Conservation (phyloP, 140 eudicot genomes). For the Stevia rebaudiana region DNA sequence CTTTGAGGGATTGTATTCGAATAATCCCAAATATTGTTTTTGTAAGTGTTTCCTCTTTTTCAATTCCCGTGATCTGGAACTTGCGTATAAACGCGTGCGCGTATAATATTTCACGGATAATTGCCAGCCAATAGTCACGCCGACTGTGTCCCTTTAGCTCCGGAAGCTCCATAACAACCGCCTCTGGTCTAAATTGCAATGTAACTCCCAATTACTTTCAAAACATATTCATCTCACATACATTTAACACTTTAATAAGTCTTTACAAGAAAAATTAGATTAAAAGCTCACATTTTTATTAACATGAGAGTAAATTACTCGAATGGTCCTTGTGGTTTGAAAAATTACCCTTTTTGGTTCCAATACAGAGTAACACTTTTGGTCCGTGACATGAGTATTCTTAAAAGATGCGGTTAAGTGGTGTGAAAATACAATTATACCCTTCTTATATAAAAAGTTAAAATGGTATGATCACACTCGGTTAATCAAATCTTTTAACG, state of each 20-base stretch:
- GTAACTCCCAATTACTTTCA: slow-evolving; percentile 20
- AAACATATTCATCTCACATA: not conserved
- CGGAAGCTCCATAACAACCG: slow-evolving; percentile 88
- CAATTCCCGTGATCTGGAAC: slow-evolving; percentile 53
- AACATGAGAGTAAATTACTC: no score
- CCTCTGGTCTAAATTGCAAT: slow-evolving; percentile 65
- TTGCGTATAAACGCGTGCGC: slow-evolving; percentile 63
- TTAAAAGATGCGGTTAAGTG: no score
- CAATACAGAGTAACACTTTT: no score
- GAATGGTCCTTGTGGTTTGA: no score
- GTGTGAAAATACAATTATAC: no score
- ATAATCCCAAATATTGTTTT: slow-evolving; percentile 76
- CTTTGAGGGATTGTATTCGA: slow-evolving; percentile 73
- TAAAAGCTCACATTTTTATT: not conserved
- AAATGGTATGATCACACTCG: no score
- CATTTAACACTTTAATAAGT: not conserved
- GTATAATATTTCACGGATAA: slow-evolving; percentile 68
- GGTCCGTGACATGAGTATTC: no score
- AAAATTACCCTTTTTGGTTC: no score
- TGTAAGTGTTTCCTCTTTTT: slow-evolving; percentile 59
- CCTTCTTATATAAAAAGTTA: no score
- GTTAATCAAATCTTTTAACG: no score
- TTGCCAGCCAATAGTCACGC: slow-evolving; percentile 89
- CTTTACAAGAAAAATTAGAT: not conserved
- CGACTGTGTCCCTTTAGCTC: slow-evolving; percentile 90